Evolutionary conservation across 768 basidiomycete genomes (phyloP).

Genomic region (Termitomyces sp.): DNA sequence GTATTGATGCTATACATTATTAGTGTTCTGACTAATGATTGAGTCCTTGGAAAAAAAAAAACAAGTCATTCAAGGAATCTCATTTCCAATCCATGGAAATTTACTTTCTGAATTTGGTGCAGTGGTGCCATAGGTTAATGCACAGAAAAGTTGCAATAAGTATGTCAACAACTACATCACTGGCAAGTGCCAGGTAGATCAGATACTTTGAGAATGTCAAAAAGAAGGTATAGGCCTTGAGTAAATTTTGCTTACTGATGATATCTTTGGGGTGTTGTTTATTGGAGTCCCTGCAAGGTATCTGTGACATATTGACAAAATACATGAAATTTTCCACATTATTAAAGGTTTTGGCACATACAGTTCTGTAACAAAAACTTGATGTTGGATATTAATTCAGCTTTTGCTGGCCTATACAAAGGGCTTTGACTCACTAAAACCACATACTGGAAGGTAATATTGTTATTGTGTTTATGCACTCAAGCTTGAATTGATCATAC

Average conservation of each 20-base stretch:
- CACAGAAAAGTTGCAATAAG: not conserved
- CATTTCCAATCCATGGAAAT: not conserved
- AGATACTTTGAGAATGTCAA: not conserved
- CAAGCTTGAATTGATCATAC: not conserved
- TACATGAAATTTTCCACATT: too few relatives aligned
- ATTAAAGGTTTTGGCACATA: too few relatives aligned
- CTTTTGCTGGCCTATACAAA: too few relatives aligned
- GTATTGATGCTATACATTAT: not conserved
- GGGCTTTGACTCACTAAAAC: too few relatives aligned
- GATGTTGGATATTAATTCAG: too few relatives aligned
- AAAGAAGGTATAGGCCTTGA: too few relatives aligned
- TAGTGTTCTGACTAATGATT: not conserved
- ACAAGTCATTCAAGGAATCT: too few relatives aligned
- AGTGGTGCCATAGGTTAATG: not conserved
- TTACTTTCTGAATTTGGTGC: not conserved
- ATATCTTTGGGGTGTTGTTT: not conserved
- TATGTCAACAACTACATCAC: not conserved
- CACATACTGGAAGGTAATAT: too few relatives aligned
- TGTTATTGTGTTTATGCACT: too few relatives aligned
- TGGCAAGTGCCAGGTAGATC: not conserved
- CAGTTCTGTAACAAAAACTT: too few relatives aligned
- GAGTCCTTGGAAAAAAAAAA: not conserved
- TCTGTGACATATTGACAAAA: too few relatives aligned
- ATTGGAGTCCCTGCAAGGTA: too few relatives aligned
- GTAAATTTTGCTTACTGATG: not conserved